These are phyloP conservation scores for Lolium rigidum DNA, from an alignment of 176 grass and related monocot species.

Conservation along the genomic window DNA sequence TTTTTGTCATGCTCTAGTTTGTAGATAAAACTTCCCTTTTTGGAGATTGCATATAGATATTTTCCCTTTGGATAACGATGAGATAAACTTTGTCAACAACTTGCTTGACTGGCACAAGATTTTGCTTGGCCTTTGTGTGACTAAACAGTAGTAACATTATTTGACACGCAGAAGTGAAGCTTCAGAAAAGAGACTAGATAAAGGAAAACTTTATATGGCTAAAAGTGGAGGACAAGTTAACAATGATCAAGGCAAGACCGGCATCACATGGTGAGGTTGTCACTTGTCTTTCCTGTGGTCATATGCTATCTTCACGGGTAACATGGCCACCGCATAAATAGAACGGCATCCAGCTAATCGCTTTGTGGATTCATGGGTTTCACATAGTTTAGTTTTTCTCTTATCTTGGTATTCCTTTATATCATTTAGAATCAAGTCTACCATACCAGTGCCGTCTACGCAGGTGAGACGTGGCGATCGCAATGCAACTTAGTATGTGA, in stretches of 20 bases:
- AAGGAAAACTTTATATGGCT: constrained; percentile 1
- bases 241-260: not conserved
- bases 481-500: not conserved
- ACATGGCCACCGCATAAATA: constrained; percentile 39
- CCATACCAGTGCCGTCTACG: not conserved
- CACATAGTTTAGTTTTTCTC: not conserved
- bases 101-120: not conserved
- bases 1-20: not conserved
- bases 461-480: constrained; percentile 25
- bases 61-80: not conserved
- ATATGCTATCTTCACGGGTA: constrained; percentile 37
- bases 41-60: not conserved
- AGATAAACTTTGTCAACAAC: constrained; percentile 9
- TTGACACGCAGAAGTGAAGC: not conserved
- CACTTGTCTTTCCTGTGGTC: not conserved
- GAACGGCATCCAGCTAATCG: constrained; percentile 40
- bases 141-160: not conserved
- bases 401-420: not conserved
- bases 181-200: not conserved
- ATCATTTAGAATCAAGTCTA: not conserved
- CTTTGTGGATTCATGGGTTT: not conserved
- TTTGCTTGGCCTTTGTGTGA: constrained; percentile 3
- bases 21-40: not conserved
- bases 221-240: constrained; percentile 20
- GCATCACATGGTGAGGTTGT: constrained; percentile 36